phyloP scores from a whole-genome alignment of 2,329 filamentous ascomycete genomes.

The Rhexocercosporidium sp. region DNA sequence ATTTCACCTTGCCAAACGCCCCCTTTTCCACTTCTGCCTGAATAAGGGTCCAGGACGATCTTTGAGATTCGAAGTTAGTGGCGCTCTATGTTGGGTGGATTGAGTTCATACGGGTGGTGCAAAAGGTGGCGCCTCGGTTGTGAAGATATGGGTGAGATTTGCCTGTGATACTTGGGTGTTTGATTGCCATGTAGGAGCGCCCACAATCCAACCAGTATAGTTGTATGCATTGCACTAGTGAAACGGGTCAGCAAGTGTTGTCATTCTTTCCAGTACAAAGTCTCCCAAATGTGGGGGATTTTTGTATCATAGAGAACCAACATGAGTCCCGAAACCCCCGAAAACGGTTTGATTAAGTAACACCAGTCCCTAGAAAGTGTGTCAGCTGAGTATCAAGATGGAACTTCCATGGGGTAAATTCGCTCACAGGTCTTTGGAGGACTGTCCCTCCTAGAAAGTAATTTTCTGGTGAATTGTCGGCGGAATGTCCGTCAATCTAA shows the following conservation, averaged over 20 bases:
- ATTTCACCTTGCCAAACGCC: not conserved
- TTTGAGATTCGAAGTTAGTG: not conserved
- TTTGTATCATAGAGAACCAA: not conserved
- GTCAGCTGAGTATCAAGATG: not conserved
- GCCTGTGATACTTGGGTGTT: not conserved
- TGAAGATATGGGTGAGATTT: not conserved
- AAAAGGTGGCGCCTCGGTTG: not conserved
- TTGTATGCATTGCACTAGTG: not conserved
- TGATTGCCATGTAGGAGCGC: not conserved
- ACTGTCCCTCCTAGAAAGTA: not conserved
- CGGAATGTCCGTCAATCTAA: not conserved
- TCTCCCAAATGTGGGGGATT: not conserved
- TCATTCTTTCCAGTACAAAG: not conserved
- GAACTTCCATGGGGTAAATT: not conserved
- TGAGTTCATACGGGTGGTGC: not conserved
- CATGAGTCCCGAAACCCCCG: not conserved
- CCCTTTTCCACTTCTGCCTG: not conserved
- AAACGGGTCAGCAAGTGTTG: not conserved
- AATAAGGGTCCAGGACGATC: not conserved
- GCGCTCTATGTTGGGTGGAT: not conserved
- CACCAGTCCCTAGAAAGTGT: not conserved
- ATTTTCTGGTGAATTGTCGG: not conserved
- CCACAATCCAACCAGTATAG: not conserved
- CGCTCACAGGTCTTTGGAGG: not conserved
- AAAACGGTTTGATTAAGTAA: not conserved